These are phyloP conservation scores for Sporobolomyces pararoseus DNA, from an alignment of 768 basidiomycete genomes.

Conservation along the genomic window DNA sequence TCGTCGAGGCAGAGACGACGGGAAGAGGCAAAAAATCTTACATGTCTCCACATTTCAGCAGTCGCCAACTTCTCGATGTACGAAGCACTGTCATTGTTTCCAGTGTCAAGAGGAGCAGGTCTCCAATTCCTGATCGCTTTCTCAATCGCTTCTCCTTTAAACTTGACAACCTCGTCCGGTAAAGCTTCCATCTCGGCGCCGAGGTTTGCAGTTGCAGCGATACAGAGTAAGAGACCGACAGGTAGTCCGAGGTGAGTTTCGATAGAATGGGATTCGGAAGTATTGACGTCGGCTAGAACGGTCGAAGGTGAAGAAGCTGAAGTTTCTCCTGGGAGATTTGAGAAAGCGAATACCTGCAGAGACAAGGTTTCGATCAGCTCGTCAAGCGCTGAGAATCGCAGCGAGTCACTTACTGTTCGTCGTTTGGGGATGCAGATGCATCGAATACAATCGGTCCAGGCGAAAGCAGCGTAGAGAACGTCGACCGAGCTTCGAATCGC, in stretches of 20 bases:
- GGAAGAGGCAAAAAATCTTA: background rate
- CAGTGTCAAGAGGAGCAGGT: slow-evolving; percentile 8
- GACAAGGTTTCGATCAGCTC: too few species aligned
- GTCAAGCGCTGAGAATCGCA: background rate
- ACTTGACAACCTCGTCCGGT: slow-evolving; percentile 28
- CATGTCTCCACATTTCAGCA: slow-evolving; percentile 39
- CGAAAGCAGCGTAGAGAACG: slow-evolving; percentile 26
- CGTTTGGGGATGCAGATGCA: slow-evolving; percentile 26
- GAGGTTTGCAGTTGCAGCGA: slow-evolving; percentile 31
- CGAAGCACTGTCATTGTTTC: slow-evolving; percentile 13
- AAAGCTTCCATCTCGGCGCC: slow-evolving; percentile 28
- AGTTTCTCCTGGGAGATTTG: slow-evolving; percentile 23
- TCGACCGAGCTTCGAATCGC: background rate
- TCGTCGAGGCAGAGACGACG: background rate
- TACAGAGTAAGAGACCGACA: slow-evolving; percentile 34
- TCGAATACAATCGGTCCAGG: slow-evolving; percentile 33
- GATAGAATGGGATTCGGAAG: background rate
- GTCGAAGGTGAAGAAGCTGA: slow-evolving; percentile 4
- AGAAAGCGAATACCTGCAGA: slow-evolving; percentile 22
- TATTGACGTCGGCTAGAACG: slow-evolving; percentile 6
- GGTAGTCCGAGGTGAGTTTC: slow-evolving; percentile 31
- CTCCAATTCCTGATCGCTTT: slow-evolving; percentile 28
- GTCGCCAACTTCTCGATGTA: slow-evolving; percentile 22
- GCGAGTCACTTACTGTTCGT: slow-evolving; percentile 1
- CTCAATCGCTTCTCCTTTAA: slow-evolving; percentile 33